Base-by-base conservation (phyloP, 2,329 filamentous ascomycete genomes). In the Raffaelea deltoideospora region DNA sequence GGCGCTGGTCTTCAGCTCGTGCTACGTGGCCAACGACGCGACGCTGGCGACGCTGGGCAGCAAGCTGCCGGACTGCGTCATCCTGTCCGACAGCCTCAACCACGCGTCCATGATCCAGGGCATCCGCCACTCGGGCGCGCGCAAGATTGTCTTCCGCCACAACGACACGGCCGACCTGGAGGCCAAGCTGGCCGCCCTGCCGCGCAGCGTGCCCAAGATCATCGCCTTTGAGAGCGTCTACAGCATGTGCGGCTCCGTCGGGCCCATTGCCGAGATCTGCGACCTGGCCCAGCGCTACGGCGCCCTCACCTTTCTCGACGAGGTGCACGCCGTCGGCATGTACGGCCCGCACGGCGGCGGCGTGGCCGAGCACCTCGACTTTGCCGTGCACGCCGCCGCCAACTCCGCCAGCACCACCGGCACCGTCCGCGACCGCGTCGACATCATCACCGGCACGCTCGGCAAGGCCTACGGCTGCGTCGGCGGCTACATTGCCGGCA, bases 101-200 rank as follows among this genome's bases (percentile, higher is more conserved):
- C 90, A 98, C 56, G 90, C 90, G 11, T 96, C 88, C 6, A 98
- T 98, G 90, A 98, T 98, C 43, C 90, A 96, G 60, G 90, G 90
- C 32, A 98, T 98, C 50, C 84, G 90, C 31, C 90, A 98, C 60
- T 96, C 88, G 10, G 87, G 88, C 32, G 87, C 90, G 28, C 88
- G 83, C 64, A 98, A 98, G 69, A 72, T 96, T 59, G 88, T 98
- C 20, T 98, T 96, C 72, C 93, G 92, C 64, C 90, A 98, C 64
- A 98, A 98, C 52, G 87, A 98, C 51, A 60, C 96, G n/a, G 76
- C 69, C 30, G 90, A 98, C 50, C 67, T 98, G 14, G 90, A 98
- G 64, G 75, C 75, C 35, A 96, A 98, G 61, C 68, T 98, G 46
- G 86, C 87, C 3, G 81, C 86, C 11, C 69, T 98, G 30, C 86